Conservation (phyloP, 345 rosid species). For the Kernera saxatilis region DNA sequence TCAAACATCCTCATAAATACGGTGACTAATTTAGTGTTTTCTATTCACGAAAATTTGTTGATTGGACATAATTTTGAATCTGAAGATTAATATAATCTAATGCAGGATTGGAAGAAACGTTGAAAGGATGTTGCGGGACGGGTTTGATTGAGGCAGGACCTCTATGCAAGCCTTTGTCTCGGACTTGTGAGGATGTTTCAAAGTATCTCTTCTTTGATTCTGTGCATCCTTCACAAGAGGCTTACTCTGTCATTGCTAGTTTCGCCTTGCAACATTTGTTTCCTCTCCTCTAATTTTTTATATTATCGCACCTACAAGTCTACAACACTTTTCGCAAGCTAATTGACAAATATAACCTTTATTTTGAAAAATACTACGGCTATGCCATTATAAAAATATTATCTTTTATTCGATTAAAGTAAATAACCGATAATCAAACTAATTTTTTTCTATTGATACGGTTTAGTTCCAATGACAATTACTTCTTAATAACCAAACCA, state of each 20-base stretch:
- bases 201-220: conserved; percentile 33
- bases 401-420: too few species aligned
- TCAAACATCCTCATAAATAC: conserved; percentile 20
- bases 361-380: neutral
- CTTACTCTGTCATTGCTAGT: conserved; percentile 28
- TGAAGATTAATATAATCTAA: neutral
- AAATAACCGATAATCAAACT: too few species aligned
- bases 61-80: neutral
- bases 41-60: neutral
- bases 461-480: neutral
- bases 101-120: conserved; percentile 27
- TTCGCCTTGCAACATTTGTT: neutral
- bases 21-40: neutral
- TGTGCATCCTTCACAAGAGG: conserved; percentile 28
- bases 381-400: neutral
- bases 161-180: conserved; percentile 12
- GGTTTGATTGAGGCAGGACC: conserved; percentile 31
- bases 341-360: neutral
- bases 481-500: neutral
- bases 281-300: conserved; percentile 8
- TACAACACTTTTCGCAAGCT: neutral
- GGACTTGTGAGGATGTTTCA: conserved; percentile 18
- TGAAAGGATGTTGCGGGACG: conserved; percentile 35
- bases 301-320: neutral
- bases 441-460: neutral